Evolutionary conservation across 352 stramenopile species (phyloP).

Genomic region (Globisporangium echinulatum): DNA sequence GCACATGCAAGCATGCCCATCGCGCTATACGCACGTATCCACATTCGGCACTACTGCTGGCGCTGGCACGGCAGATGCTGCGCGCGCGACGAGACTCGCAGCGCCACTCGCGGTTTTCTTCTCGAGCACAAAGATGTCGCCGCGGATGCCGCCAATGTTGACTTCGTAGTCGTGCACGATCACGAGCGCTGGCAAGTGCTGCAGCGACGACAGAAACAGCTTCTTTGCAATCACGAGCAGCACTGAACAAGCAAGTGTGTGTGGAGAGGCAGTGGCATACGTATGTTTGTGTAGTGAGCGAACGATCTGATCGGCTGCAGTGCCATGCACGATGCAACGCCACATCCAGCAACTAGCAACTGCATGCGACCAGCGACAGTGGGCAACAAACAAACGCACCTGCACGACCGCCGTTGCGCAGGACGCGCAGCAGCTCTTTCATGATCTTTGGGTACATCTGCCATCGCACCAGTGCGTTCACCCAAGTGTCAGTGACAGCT

Average conservation of each 20-base stretch:
- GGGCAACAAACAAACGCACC: conserved; percentile 12
- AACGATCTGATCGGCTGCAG: no score
- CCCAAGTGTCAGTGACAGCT: no score
- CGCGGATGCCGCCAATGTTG: conserved; percentile 63
- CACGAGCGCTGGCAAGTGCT: conserved; percentile 26
- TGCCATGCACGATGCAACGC: no score
- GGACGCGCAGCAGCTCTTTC: conserved; percentile 57
- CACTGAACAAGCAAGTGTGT: conserved; percentile 18
- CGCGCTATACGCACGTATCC: no score
- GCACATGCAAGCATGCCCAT: neutral
- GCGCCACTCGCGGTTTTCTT: no score
- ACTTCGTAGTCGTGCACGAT: conserved; percentile 50
- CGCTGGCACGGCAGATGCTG: no score
- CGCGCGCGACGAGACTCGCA: no score
- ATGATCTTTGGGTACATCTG: conserved; percentile 76
- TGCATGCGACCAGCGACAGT: neutral
- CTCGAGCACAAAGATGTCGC: conserved; percentile 53
- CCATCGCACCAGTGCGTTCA: neutral
- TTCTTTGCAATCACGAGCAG: conserved; percentile 82
- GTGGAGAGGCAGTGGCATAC: neutral
- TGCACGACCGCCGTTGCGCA: conserved; percentile 45
- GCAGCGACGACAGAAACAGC: conserved; percentile 48
- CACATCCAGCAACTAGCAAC: no score
- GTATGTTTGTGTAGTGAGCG: neutral
- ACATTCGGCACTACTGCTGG: no score